phyloP scores from a whole-genome alignment of 768 basidiomycete species.

The Agaricus blazei region DNA sequence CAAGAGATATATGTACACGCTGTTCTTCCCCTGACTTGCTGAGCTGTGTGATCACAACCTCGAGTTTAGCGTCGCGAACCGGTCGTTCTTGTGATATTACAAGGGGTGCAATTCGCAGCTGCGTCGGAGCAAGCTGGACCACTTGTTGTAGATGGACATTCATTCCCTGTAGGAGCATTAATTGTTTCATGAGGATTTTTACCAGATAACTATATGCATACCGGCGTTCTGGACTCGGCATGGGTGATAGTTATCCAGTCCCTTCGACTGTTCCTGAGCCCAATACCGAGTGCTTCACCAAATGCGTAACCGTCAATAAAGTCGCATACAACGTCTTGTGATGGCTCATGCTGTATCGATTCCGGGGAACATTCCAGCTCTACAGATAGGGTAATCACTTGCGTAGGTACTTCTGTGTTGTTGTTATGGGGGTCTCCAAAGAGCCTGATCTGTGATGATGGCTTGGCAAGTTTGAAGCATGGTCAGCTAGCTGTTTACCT shows the following conservation, averaged over 20 bases:
- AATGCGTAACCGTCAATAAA: slow-evolving; percentile 75
- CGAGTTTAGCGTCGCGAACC: slow-evolving; percentile 26
- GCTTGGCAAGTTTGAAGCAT: not conserved
- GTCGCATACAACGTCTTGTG: slow-evolving; percentile 57
- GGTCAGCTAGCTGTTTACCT: slow-evolving; percentile 37
- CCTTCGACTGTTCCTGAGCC: slow-evolving; percentile 39
- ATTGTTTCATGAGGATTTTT: not conserved
- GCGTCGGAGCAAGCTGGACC: slow-evolving; percentile 51
- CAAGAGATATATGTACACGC: slow-evolving; percentile 32
- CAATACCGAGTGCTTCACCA: slow-evolving; percentile 66
- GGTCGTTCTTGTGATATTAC: slow-evolving; percentile 27
- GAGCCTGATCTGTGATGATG: slow-evolving; percentile 56
- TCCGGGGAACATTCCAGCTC: slow-evolving; percentile 27
- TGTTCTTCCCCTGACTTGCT: slow-evolving; percentile 14
- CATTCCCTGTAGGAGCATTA: slow-evolving; percentile 19
- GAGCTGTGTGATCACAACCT: slow-evolving; percentile 34
- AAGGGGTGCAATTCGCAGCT: slow-evolving; percentile 53
- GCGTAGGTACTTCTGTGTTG: slow-evolving; percentile 41
- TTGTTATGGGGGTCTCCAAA: slow-evolving; percentile 67
- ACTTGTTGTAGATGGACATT: slow-evolving; percentile 20
- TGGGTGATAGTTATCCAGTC: slow-evolving; percentile 52
- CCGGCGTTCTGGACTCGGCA: not conserved
- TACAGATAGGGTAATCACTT: slow-evolving; percentile 49
- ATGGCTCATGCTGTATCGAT: slow-evolving; percentile 34
- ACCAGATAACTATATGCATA: not conserved